phyloP scores from a whole-genome alignment of 257 asterid species.

The Capsicum pubescens region DNA sequence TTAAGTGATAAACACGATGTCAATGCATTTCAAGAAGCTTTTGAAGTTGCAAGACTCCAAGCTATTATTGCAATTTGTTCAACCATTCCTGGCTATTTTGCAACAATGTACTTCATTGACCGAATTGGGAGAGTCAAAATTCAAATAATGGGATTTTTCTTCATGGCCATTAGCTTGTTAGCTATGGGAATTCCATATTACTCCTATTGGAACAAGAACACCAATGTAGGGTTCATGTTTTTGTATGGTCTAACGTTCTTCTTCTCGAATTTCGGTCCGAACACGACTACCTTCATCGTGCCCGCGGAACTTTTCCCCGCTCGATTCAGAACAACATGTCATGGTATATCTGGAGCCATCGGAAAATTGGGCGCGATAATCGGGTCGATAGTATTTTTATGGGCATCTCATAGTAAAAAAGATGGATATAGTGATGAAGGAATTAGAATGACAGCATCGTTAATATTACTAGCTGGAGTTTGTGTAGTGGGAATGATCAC shows the following conservation, averaged over 20 bases:
- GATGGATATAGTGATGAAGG: slow-evolving; percentile 32
- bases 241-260: slow-evolving; percentile 54
- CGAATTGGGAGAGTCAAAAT: slow-evolving; percentile 58
- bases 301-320: slow-evolving; percentile 72
- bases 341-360: slow-evolving; percentile 54
- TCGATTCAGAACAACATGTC: slow-evolving; percentile 60
- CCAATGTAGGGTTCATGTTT: slow-evolving; percentile 46
- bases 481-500: slow-evolving; percentile 44
- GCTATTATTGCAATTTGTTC: slow-evolving; percentile 60
- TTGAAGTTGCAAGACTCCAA: slow-evolving; percentile 50
- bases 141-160: slow-evolving; percentile 57
- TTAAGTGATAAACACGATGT: neutral
- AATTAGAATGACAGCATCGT: slow-evolving; percentile 46
- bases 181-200: slow-evolving; percentile 54
- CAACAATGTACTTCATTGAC: slow-evolving; percentile 59
- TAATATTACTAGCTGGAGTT: slow-evolving; percentile 51
- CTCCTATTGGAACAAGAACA: slow-evolving; percentile 33
- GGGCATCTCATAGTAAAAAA: slow-evolving; percentile 41
- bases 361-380: slow-evolving; percentile 58
- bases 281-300: slow-evolving; percentile 60
- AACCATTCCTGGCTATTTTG: slow-evolving; percentile 64
- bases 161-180: slow-evolving; percentile 49
- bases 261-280: slow-evolving; percentile 67
- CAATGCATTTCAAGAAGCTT: slow-evolving; percentile 54
- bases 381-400: slow-evolving; percentile 53